Evolutionary conservation across 202 grass and related monocot species (phyloP), one percentile per base, ranked within the genome.

Genomic region (Alloteropsis angusta): DNA sequence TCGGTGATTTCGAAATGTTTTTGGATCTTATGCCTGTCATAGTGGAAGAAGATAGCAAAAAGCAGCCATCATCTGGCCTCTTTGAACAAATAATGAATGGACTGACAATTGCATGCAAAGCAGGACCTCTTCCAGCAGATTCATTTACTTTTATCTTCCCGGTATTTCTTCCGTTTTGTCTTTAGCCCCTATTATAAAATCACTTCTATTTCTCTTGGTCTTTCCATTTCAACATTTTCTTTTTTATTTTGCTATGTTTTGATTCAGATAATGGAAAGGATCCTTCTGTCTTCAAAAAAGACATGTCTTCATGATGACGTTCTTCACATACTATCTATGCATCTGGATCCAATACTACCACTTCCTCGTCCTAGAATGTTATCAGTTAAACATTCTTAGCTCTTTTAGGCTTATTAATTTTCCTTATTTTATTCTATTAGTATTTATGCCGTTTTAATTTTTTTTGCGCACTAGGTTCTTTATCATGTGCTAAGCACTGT

Each of bases 111-210:
- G 92, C 95, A 67, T 98, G 95, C 78, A 92, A 90, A 85, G 34
- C 61, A 7, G 91, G 89, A 59, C 87, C 95, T 44, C 92, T 98
- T 88, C 95, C 95, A 65, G 91, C 95, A 65, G 95, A 98, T 93
- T 89, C 95, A 38, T 98, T 98, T 87, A 92, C 95, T 72, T 98
- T 98, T 64, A 43, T 98, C 22, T 98, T 98, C 75, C 92, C 95
- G 78, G 95, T 98, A 95, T 74, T 65, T 84, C 28, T 65, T 71
- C 39, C 68, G 41, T 68, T 67, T 23, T 55, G 23, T 65, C 39
- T 71, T 23, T 52, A 62, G 38, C 78, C 38, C 32, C 19, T 30
- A 43, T 74, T 15, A 78, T 77, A 75, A 39, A 38, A 23, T 57
- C 5, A 22, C 59, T 78, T 77, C 41, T 43, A 19, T 63, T 66